Conservation (phyloP, 129 eudicot genomes). For the Centella asiatica region DNA sequence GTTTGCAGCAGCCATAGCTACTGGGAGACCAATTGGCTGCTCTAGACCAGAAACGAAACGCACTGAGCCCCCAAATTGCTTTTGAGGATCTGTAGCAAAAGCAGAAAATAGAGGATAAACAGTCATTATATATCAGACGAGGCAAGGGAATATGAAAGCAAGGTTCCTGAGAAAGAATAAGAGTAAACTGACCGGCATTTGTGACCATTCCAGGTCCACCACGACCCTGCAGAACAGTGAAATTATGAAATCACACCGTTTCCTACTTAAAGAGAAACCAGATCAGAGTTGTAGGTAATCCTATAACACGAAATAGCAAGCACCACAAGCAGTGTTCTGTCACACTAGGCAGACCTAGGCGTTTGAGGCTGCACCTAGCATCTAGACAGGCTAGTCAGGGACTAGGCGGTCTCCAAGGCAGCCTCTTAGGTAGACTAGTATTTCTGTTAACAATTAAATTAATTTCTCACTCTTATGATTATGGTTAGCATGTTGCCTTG, state of each 20-base stretch:
- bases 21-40: slow-evolving; percentile 61
- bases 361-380: too few relatives aligned
- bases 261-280: not conserved
- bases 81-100: slow-evolving; percentile 45
- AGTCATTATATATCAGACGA: not conserved
- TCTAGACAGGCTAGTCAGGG: too few relatives aligned
- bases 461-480: too few relatives aligned
- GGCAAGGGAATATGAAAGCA: not conserved
- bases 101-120: not conserved
- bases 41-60: slow-evolving; percentile 41
- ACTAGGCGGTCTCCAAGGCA: too few relatives aligned
- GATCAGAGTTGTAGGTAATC: not conserved
- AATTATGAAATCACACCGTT: not conserved
- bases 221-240: slow-evolving; percentile 53
- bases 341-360: too few relatives aligned
- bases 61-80: slow-evolving; percentile 58
- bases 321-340: too few relatives aligned
- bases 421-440: too few relatives aligned
- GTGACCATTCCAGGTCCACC: slow-evolving; percentile 74
- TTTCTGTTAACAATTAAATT: too few relatives aligned
- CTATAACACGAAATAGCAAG: not conserved
- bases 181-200: slow-evolving; percentile 46
- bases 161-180: slow-evolving; percentile 8
- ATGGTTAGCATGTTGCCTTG: too few relatives aligned
- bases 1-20: slow-evolving; percentile 77